phyloP scores from a whole-genome alignment of 1,284 basidiomycete genomes.

The Trametes sp. region DNA sequence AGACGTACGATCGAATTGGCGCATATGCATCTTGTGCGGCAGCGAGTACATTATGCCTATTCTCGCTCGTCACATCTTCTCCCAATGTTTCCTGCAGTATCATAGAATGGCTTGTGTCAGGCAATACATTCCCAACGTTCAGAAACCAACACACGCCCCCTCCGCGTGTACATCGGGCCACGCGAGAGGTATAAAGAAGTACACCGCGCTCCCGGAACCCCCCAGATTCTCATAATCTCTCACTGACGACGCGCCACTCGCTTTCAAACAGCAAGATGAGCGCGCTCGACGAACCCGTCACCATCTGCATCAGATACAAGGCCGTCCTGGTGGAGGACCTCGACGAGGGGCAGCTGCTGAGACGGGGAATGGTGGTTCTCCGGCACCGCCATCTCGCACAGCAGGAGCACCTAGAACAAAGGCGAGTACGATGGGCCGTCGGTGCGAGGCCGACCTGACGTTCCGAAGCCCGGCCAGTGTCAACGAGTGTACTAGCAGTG shows the following conservation, averaged over 20 bases:
- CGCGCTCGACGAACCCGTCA: neutral
- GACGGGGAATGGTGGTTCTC: neutral
- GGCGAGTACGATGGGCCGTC: neutral
- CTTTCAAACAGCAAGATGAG: neutral
- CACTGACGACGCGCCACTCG: neutral
- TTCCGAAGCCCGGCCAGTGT: neutral
- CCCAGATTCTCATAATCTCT: neutral
- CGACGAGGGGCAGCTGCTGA: neutral
- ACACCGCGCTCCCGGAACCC: neutral
- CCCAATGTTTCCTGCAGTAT: neutral
- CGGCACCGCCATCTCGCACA: neutral
- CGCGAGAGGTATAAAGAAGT: neutral
- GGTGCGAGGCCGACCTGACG: neutral
- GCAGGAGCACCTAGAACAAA: neutral
- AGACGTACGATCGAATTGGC: no score
- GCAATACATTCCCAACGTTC: neutral
- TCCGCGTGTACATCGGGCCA: neutral
- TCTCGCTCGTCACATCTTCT: no score
- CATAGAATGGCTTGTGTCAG: neutral
- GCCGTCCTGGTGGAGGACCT: neutral
- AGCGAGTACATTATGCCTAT: no score
- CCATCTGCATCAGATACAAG: neutral
- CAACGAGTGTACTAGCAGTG: no score
- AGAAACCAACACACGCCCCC: neutral
- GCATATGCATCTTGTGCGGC: no score